Base-by-base conservation (phyloP, 768 basidiomycete species). In the Hebeloma cylindrosporum region DNA sequence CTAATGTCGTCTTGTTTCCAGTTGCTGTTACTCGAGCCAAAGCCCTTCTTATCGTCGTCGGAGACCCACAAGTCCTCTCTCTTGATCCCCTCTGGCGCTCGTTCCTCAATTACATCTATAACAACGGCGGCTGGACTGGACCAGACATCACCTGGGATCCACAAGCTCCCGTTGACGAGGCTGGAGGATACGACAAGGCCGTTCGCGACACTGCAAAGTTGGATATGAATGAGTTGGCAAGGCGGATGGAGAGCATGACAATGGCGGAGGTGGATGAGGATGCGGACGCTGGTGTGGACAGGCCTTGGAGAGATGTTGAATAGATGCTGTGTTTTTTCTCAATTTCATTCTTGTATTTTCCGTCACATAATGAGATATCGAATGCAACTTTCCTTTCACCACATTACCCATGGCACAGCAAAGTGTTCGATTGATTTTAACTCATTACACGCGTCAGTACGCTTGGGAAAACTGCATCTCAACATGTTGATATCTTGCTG, bases 21-120 rank as follows among this genome's bases (percentile, higher is more conserved):
- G 79, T 85, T 8, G 79, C 82, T 2, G 64, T 84, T 10, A 85
- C 83, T 0, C 72, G 82, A 30, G 80, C 82, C 0, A 67, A 81
- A 50, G 77, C 80, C 0, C 64, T 85, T 1, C 64, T 85, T 6
- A 72, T 83, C 56, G 65, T 84, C 35, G 59, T 85, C 18, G 82
- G 83, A 3, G 76, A 84, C 48, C 78, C 81, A 0, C 58, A 67
- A 6, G 78, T 83, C 3, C 65, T 85, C 0, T 75, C 75, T 6
- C 68, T 83, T 1, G 82, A 85, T 49, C 81, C 82, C 1, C 63
- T 83, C 2, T 83, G 83, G 83, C 63, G 81, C 3, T 59, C 64
- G 0, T 83, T 83, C 66, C 57, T 85, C 36, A 82, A 80, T 45
- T 82, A 78, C 50, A 60, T 83, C n/a, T 60, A 78, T 48, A 38